phyloP scores from a whole-genome alignment of 495 filamentous ascomycete genomes.

The Aspergillus panamensis region DNA sequence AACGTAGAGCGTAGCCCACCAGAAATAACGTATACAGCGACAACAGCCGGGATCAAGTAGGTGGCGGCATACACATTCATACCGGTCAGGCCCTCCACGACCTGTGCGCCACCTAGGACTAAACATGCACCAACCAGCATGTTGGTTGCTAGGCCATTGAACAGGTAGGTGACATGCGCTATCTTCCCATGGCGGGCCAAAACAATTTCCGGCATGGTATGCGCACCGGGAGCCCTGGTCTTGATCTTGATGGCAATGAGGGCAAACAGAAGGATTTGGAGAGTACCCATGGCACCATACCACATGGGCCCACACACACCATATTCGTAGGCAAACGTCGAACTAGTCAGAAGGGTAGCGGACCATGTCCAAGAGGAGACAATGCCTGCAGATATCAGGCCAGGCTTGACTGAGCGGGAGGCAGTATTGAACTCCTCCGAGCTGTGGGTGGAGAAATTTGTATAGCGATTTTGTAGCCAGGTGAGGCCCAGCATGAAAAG shows the following conservation, averaged over 20 bases:
- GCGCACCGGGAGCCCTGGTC: conserved; percentile 35
- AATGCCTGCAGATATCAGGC: conserved; percentile 48
- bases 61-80: conserved; percentile 45
- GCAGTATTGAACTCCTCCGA: conserved; percentile 52
- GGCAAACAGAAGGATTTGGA: conserved; percentile 44
- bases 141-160: conserved; percentile 43
- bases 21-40: conserved; percentile 41
- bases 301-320: conserved; percentile 49
- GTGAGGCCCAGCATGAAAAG: conserved; percentile 44
- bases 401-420: conserved; percentile 45
- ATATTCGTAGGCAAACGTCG: conserved; percentile 47
- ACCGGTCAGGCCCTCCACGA: conserved; percentile 41
- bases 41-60: conserved; percentile 42
- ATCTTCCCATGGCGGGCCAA: conserved; percentile 34
- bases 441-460: conserved; percentile 40
- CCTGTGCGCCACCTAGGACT: conserved; percentile 39
- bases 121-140: conserved; percentile 41
- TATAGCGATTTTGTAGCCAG: conserved; percentile 47
- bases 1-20: conserved; percentile 44
- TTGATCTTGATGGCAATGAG: conserved; percentile 44
- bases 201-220: conserved; percentile 41
- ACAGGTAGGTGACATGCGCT: conserved; percentile 39
- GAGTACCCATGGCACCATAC: conserved; percentile 41
- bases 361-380: conserved; percentile 48
- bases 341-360: conserved; percentile 42